Base-by-base conservation (phyloP, 1,139 yeast species). In the Arxiozyma bovina region DNA sequence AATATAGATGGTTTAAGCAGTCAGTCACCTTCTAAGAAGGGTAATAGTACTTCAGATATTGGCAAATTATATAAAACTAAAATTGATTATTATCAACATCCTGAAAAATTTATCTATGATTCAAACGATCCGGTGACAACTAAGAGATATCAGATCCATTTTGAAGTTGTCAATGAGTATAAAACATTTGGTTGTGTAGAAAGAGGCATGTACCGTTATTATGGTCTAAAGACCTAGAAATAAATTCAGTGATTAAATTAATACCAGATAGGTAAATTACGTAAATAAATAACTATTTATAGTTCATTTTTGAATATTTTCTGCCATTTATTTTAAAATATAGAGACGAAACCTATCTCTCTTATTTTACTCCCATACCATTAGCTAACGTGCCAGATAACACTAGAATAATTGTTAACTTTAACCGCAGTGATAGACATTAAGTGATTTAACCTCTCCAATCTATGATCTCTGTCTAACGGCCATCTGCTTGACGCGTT, bases 171-270 rank as follows among this genome's bases (percentile, higher is more conserved):
- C 20, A 70, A 73, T 50, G 70, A 69, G 23, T 82, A 81, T 64
- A 75, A 73, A 54, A 76, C 78, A 12, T 84, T 87, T 79, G 90
- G 90, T 0, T 81, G 78, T 49, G 81, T 81, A 57, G 88, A 85
- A 66, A 73, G 90, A 53, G 91, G 91, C 1, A 82, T 85, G 56
- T 85, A 84, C 67, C 82, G 83, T 63, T 85, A 85, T 65, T 85
- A 85, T 64, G 70, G 75, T 42, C 59, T 72, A 60, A 71, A 68
- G 58, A 68, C 80, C 61, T 72, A 59, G n/a, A n/a, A n/a, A 60
- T 11, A 11, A 17, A 17, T 21, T 22, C 20, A 20, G 15, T 27
- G 30, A 27, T 11, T 5, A 7, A 27, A 11, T 23, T 4, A 23
- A 23, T 23, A 23, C 25, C 6, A 42, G 6, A 42, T 42, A 42